Base-by-base conservation (phyloP, 2,329 filamentous ascomycete species). In the Colletotrichum higginsianum region DNA sequence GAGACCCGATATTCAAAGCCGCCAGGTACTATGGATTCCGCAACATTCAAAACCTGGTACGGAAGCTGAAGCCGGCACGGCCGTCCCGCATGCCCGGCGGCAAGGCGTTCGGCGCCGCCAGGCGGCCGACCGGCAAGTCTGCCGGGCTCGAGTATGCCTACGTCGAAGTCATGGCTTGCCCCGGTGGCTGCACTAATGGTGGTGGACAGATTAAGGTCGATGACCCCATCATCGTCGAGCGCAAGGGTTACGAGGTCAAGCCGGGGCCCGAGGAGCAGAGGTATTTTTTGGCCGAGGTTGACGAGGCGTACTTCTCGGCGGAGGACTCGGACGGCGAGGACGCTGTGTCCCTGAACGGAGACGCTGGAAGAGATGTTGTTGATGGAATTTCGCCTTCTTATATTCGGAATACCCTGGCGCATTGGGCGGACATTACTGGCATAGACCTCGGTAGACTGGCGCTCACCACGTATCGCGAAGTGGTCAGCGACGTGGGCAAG, bases 121-220 rank as follows among this genome's bases (percentile, higher is more conserved):
- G 88, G 69, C 88, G 85, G 73, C 86, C 85, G 7, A 84, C 81
- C 18, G 88, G 84, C 8, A 88, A 88, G 76, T 77, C 84, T 21
- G 79, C 81, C 21, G 81, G 83, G 6, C 82, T 89, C 8, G 94
- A 98, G 46, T 95, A 95, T 80, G 89, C 93, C n/a, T 98, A 97
- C 82, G 93, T 98, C 38, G 96, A 99, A 83, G 96, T 99, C 70
- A 99, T 99, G 96, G 96, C 96, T 16, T 99, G 96, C 81, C 96
- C 96, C 0, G 96, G 96, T n/a, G 96, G 96, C 3, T 99, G 96
- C 84, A 99, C 96, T 66, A 99, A 99, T 77, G 96, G 96, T 2
- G 96, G 96, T 47, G 96, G 96, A 0, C 96, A 99, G 84, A 92
- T 99, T 79, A 98, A 98, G 79, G 90, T 94, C 35, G 93, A 94